Evolutionary conservation across 1,284 basidiomycete genomes (phyloP).

Genomic region (Pseudozyma flocculosa): DNA sequence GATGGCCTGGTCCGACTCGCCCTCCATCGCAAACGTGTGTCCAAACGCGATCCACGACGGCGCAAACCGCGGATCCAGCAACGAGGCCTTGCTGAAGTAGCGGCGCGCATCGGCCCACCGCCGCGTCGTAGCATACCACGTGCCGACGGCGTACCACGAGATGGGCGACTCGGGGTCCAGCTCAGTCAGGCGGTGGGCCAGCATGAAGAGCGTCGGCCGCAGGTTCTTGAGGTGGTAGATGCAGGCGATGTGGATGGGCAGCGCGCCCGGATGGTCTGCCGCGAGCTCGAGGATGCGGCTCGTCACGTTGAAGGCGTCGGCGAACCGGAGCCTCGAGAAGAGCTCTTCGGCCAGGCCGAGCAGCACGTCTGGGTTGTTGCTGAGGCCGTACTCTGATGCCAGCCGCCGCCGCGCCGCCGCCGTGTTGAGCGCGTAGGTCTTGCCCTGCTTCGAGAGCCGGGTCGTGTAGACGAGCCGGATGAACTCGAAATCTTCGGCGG

Average conservation of each 20-base stretch:
- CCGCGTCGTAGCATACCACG: conserved; percentile 86
- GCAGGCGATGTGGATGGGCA: conserved; percentile 93
- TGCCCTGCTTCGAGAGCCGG: conserved; percentile 73
- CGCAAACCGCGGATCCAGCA: conserved; percentile 94
- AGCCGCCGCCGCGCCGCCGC: conserved; percentile 64
- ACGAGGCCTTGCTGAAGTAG: conserved; percentile 74
- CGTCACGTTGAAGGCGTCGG: conserved; percentile 88
- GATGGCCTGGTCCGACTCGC: conserved; percentile 93
- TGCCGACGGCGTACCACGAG: conserved; percentile 97
- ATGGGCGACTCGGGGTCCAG: conserved; percentile 82
- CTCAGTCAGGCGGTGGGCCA: conserved; percentile 93
- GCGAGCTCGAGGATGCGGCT: conserved; percentile 42
- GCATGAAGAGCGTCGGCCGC: conserved; percentile 86
- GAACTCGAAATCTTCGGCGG: conserved; percentile 76
- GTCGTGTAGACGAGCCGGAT: conserved; percentile 88
- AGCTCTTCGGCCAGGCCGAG: conserved; percentile 88
- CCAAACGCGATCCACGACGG: conserved; percentile 98
- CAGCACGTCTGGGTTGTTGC: conserved; percentile 87
- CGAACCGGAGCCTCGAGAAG: conserved; percentile 84
- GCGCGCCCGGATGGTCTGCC: conserved; percentile 57
- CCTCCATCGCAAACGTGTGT: conserved; percentile 93
- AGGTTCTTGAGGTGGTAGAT: conserved; percentile 91
- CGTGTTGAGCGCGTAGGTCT: conserved; percentile 7
- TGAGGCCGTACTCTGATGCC: conserved; percentile 67
- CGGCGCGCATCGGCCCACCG: conserved; percentile 64